Percentiles rank a stretch among this genome's conserved stretches.
Evolutionary conservation across 352 stramenopile genomes (phyloP).

Genomic region (Phytophthora crassamura): DNA sequence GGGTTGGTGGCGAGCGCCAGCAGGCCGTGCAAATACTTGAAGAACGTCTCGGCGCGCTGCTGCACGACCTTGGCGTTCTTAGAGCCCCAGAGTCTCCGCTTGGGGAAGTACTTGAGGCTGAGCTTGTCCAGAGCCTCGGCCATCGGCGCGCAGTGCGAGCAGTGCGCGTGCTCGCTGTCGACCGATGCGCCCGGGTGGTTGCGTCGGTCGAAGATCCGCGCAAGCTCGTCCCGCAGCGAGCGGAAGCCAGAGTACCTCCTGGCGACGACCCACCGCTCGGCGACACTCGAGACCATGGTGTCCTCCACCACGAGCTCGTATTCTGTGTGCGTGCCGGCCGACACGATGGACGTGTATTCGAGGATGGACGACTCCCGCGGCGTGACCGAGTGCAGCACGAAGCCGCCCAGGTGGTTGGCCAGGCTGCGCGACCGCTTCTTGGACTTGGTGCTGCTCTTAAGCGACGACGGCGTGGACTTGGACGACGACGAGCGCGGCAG

Average conservation of each 20-base stretch:
- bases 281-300: slow-evolving; percentile 17
- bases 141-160: slow-evolving; percentile 66
- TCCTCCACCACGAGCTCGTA: slow-evolving; percentile 68
- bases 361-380: slow-evolving; percentile 58
- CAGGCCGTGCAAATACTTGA: slow-evolving; percentile 62
- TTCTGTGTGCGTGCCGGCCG: slow-evolving; percentile 59
- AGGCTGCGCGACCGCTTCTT: slow-evolving; percentile 30
- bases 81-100: slow-evolving; percentile 68
- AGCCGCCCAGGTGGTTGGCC: slow-evolving; percentile 58
- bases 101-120: slow-evolving; percentile 52
- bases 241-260: slow-evolving; percentile 74
- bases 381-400: slow-evolving; percentile 69
- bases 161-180: slow-evolving; percentile 46
- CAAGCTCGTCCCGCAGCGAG: slow-evolving; percentile 64
- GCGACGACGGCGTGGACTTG: slow-evolving; percentile 7
- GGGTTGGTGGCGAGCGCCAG: slow-evolving; percentile 58
- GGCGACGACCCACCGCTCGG: slow-evolving; percentile 64
- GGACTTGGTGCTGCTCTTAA: slow-evolving; percentile 17
- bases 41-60: slow-evolving; percentile 55
- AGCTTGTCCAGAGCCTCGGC: slow-evolving; percentile 52
- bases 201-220: slow-evolving; percentile 48
- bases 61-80: slow-evolving; percentile 49
- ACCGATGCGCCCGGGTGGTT: slow-evolving; percentile 19
- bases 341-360: slow-evolving; percentile 54
- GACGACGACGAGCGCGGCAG: slow-evolving; percentile 22